Percentiles rank a stretch among this genome's conserved stretches.
Evolutionary conservation across 2,329 filamentous ascomycete genomes (phyloP).

Genomic region (Aspergillus ochraceoroseus): DNA sequence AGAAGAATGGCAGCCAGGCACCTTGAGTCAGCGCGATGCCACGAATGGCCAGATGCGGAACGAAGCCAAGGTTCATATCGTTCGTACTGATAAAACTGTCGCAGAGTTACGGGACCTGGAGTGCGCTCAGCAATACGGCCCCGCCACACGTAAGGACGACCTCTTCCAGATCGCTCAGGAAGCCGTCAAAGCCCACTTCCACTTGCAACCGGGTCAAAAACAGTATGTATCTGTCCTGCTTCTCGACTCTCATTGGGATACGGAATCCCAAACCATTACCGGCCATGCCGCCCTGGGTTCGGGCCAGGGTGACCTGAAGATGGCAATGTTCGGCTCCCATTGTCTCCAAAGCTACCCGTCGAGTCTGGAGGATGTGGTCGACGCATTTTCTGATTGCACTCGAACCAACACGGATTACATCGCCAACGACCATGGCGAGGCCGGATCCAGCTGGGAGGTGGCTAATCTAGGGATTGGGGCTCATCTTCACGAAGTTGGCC

Average conservation of each 20-base stretch:
- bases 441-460: conserved; percentile 91
- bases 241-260: conserved; percentile 86
- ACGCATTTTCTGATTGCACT: conserved; percentile 85
- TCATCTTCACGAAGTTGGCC: conserved; percentile 85
- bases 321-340: conserved; percentile 91
- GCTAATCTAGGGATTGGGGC: conserved; percentile 90
- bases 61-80: conserved; percentile 82
- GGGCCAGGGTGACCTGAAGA: conserved; percentile 63
- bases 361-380: conserved; percentile 81
- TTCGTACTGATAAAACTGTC: conserved; percentile 76
- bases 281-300: conserved; percentile 84
- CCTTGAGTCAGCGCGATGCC: conserved; percentile 69
- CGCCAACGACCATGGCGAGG: conserved; percentile 80
- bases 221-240: conserved; percentile 83
- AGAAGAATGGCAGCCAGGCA: conserved; percentile 87
- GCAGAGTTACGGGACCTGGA: conserved; percentile 75
- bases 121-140: conserved; percentile 68
- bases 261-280: conserved; percentile 60
- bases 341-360: conserved; percentile 86
- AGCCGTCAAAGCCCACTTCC: conserved; percentile 73
- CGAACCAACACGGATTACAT: conserved; percentile 74
- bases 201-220: conserved; percentile 68
- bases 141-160: conserved; percentile 64
- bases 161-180: conserved; percentile 73
- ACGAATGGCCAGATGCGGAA: conserved; percentile 72